These are phyloP conservation scores for Citrus trifoliata DNA, from an alignment of 345 rosid species.

Conservation along the genomic window DNA sequence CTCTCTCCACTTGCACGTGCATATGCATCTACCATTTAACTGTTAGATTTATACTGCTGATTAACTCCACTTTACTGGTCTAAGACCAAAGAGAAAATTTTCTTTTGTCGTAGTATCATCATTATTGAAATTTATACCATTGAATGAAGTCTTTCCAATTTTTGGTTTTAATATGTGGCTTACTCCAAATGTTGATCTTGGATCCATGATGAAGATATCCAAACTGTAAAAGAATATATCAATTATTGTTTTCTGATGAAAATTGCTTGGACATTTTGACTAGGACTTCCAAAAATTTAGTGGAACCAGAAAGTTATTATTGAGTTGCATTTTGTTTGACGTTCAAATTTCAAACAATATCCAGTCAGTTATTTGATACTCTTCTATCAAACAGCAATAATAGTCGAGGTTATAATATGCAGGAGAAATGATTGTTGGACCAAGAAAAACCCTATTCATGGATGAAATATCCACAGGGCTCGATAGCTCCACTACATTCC, in stretches of 20 bases:
- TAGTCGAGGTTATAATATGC: slow-evolving; percentile 15
- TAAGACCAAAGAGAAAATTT: neutral
- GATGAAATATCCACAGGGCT: slow-evolving; percentile 98
- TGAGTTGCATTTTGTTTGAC: neutral
- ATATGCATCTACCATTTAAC: neutral
- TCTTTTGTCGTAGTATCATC: neutral
- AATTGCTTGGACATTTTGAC: neutral
- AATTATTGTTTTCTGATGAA: neutral
- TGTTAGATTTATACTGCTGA: neutral
- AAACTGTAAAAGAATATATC: neutral
- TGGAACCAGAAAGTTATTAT: neutral
- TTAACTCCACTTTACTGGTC: neutral
- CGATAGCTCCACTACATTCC: slow-evolving; percentile 91
- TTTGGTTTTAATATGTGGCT: neutral
- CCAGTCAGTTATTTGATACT: too few relatives aligned
- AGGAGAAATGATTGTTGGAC: slow-evolving; percentile 99
- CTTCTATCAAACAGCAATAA: neutral
- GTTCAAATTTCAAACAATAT: neutral
- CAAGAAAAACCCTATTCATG: slow-evolving; percentile 91
- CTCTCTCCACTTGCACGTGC: neutral
- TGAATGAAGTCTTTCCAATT: neutral
- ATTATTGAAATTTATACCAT: neutral
- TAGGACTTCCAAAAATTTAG: neutral
- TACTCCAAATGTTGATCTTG: neutral
- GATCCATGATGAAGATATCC: neutral